phyloP scores from a whole-genome alignment of 345 rosid genomes.

The Eucalyptus grandis region DNA sequence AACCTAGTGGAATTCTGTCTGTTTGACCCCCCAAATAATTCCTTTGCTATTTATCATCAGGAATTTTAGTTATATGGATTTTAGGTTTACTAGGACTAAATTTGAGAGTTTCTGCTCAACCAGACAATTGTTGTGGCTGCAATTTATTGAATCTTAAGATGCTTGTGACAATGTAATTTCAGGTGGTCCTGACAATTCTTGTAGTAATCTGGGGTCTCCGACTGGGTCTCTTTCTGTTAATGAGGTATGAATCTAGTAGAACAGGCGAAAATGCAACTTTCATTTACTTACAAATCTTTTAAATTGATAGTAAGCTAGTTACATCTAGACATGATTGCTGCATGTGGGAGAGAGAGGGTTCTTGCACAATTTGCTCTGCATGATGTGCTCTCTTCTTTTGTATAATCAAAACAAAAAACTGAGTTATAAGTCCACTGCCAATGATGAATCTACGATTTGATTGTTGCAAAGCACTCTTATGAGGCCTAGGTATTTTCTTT shows the following conservation, averaged over 20 bases:
- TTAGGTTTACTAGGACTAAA: neutral
- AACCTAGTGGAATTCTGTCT: neutral
- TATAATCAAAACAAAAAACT: neutral
- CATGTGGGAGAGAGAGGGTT: neutral
- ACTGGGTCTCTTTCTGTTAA: constrained; percentile 53
- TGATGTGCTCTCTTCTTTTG: neutral
- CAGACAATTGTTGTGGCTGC: neutral
- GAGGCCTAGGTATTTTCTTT: neutral
- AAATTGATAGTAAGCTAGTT: neutral
- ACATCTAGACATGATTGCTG: neutral
- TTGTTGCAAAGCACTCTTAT: neutral
- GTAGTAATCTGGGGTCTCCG: constrained; percentile 87
- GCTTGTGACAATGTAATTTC: constrained; percentile 3
- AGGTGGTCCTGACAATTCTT: constrained; percentile 65
- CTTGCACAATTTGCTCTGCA: neutral
- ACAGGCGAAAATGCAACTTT: neutral
- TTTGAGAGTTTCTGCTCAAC: neutral
- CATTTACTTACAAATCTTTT: neutral
- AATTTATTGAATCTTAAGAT: neutral
- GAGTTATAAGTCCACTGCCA: neutral
- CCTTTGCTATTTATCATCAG: neutral
- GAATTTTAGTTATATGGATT: neutral
- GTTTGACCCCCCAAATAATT: neutral
- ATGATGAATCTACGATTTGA: neutral
- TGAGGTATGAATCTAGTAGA: constrained; percentile 36